phyloP scores from a whole-genome alignment of 768 basidiomycete genomes.

The Termitomyces sp. region DNA sequence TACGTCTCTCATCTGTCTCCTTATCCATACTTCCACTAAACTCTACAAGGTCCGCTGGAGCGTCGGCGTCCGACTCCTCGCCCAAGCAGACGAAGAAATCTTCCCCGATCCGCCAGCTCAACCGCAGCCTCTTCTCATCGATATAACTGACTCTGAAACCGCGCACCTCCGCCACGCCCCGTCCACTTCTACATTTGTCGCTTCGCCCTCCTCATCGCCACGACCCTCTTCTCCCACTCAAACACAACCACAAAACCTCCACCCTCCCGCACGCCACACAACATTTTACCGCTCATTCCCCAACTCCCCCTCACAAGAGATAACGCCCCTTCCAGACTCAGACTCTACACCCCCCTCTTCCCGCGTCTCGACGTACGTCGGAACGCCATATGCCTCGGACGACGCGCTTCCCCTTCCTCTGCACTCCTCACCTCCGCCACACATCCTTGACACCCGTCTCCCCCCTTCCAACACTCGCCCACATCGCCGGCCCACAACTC shows the following conservation, averaged over 20 bases:
- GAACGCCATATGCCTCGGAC: not conserved
- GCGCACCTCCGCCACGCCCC: not conserved
- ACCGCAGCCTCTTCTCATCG: too few species aligned
- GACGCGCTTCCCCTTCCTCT: not conserved
- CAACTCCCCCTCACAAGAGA: conserved; percentile 13
- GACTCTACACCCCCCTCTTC: too few species aligned
- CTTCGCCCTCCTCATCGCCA: not conserved
- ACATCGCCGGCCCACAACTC: not conserved
- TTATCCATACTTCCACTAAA: too few species aligned
- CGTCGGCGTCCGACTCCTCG: conserved; percentile 22
- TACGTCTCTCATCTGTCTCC: conserved; percentile 29
- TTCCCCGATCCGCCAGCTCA: too few species aligned
- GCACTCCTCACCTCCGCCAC: not conserved
- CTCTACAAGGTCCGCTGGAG: conserved; percentile 92
- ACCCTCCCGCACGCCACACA: conserved; percentile 8
- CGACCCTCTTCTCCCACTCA: not conserved
- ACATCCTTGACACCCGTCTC: not conserved
- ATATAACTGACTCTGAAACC: too few species aligned
- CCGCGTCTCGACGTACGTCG: too few species aligned
- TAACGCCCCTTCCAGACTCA: not conserved
- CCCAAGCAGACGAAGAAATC: conserved; percentile 10
- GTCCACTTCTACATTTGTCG: conserved; percentile 9
- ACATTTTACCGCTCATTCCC: conserved; percentile 19
- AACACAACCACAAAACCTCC: not conserved
- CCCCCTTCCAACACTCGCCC: not conserved